These are phyloP conservation scores for Fusarium sp. DNA, from an alignment of 2,329 filamentous ascomycete genomes.

Conservation along the genomic window DNA sequence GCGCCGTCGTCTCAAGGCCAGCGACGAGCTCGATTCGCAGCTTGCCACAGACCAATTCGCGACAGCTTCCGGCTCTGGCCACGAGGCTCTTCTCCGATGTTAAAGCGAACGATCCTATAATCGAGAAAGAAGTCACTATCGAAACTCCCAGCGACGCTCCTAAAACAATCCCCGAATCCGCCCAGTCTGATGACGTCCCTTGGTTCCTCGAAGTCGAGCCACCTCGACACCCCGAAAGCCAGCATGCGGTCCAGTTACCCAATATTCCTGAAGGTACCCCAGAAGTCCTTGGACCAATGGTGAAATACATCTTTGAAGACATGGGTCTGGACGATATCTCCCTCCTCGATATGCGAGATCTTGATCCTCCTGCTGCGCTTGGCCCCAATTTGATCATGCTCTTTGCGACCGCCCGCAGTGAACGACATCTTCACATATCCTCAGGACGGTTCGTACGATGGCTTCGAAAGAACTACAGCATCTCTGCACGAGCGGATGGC, in stretches of 20 bases:
- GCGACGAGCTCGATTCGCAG: slow-evolving; percentile 36
- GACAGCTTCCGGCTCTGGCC: slow-evolving; percentile 30
- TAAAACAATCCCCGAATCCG: slow-evolving; percentile 47
- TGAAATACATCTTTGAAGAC: slow-evolving; percentile 83
- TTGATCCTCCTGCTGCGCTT: slow-evolving; percentile 87
- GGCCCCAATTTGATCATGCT: slow-evolving; percentile 93
- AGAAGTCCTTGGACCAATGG: slow-evolving; percentile 72
- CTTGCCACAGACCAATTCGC: slow-evolving; percentile 35
- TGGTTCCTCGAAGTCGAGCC: slow-evolving; percentile 88
- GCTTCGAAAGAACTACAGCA: slow-evolving; percentile 75
- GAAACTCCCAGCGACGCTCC: slow-evolving; percentile 11
- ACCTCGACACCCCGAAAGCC: slow-evolving; percentile 59
- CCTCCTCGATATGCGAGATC: slow-evolving; percentile 81
- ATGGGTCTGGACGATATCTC: slow-evolving; percentile 85
- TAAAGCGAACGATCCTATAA: slow-evolving; percentile 13
- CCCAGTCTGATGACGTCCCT: slow-evolving; percentile 56
- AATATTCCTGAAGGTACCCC: slow-evolving; percentile 74
- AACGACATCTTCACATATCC: slow-evolving; percentile 91
- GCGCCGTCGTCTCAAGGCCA: slow-evolving; percentile 43
- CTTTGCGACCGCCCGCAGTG: slow-evolving; percentile 87
- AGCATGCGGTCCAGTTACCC: slow-evolving; percentile 60
- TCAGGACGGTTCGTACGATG: slow-evolving; percentile 90
- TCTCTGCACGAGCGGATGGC: slow-evolving; percentile 84
- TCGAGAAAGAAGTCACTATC: slow-evolving; percentile 22
- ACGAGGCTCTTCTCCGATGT: slow-evolving; percentile 40